Conservation (phyloP, 208 protist species). For the Naegleria gruberi region DNA sequence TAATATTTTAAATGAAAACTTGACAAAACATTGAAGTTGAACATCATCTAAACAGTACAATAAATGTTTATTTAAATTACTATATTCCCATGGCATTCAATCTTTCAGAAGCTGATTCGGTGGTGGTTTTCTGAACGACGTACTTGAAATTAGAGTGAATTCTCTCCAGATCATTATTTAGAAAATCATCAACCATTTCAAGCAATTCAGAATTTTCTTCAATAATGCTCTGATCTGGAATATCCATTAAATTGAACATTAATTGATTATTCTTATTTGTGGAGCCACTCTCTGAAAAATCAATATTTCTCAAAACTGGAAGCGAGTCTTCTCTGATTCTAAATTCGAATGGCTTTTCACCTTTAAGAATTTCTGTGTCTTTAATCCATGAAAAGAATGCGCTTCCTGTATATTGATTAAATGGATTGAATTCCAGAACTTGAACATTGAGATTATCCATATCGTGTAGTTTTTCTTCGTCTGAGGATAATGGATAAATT, state of each 20-base stretch:
- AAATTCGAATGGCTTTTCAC: not conserved
- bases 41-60: too few relatives aligned
- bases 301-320: not conserved
- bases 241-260: not conserved
- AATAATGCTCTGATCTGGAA: not conserved
- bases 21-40: too few relatives aligned
- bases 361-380: not conserved
- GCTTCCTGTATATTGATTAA: not conserved
- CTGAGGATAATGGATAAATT: not conserved
- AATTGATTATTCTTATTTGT: not conserved
- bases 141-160: not conserved
- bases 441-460: not conserved
- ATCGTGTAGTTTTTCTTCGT: not conserved
- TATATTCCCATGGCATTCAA: too few relatives aligned
- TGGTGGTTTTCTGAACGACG: not conserved
- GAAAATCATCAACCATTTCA: not conserved
- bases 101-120: not conserved
- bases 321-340: not conserved
- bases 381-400: not conserved
- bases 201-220: not conserved
- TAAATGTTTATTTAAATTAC: too few relatives aligned
- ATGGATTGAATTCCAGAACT: conserved; percentile 9
- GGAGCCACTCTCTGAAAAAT: not conserved
- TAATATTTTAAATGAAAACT: not conserved
- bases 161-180: not conserved